phyloP scores from a whole-genome alignment of 768 basidiomycete genomes.

The Crucibulum laeve region DNA sequence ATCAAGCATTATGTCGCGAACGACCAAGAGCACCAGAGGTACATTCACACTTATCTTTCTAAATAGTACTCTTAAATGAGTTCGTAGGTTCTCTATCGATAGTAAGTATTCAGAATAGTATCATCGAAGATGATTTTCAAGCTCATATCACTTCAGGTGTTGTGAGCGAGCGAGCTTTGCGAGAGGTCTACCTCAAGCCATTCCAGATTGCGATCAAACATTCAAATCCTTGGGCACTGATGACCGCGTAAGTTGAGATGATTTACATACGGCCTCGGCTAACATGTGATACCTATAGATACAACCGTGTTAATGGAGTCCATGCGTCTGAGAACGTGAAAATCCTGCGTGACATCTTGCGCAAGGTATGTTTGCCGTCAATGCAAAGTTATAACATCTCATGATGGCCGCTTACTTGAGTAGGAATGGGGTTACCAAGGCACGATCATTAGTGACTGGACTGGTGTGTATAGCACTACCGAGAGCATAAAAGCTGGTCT shows the following conservation, averaged over 20 bases:
- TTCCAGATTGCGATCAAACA: conserved; percentile 57
- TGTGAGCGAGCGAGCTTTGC: conserved; percentile 52
- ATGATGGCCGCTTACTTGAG: background rate
- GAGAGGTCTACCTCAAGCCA: conserved; percentile 64
- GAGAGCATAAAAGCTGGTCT: conserved; percentile 57
- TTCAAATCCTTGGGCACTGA: conserved; percentile 53
- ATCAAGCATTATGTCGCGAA: conserved; percentile 65
- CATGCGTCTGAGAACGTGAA: conserved; percentile 53
- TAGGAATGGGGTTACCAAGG: conserved; percentile 62
- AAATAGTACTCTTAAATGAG: background rate
- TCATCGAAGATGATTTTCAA: no score
- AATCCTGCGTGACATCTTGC: conserved; percentile 48
- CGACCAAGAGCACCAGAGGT: conserved; percentile 58
- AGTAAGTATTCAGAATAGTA: conserved; percentile 29
- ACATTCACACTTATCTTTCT: background rate
- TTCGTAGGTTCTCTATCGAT: conserved; percentile 32
- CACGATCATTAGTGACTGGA: conserved; percentile 60
- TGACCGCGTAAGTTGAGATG: conserved; percentile 43
- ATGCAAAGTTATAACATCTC: background rate
- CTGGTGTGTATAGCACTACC: conserved; percentile 41
- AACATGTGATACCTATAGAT: conserved; percentile 27
- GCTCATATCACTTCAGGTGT: conserved; percentile 26
- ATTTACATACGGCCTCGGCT: background rate
- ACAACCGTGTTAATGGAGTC: conserved; percentile 56
- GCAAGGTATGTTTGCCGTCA: conserved; percentile 26